Evolutionary conservation across 345 rosid species (phyloP).

Genomic region (Turritis glabra): DNA sequence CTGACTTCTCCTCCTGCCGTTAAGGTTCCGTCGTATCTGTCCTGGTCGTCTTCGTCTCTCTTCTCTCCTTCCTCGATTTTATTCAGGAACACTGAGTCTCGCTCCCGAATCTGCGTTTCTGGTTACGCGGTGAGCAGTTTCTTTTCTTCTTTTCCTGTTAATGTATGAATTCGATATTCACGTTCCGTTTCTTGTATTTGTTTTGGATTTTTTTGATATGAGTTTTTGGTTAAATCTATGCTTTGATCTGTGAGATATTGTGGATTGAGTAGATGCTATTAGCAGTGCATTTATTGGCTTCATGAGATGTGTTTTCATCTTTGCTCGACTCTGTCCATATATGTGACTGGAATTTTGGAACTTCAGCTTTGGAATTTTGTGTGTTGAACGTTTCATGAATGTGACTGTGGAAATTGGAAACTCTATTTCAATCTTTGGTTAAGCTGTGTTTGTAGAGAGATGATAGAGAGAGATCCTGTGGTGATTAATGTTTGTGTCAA

Average conservation of each 20-base stretch:
- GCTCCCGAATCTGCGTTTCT: slow-evolving; percentile 37
- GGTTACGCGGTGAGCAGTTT: slow-evolving; percentile 41
- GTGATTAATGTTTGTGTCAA: background rate
- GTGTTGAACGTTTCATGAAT: background rate
- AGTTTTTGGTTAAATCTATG: background rate
- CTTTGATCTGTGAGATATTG: background rate
- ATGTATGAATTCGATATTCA: background rate
- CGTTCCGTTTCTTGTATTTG: background rate
- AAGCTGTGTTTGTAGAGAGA: background rate
- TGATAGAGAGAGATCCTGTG: background rate
- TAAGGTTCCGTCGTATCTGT: slow-evolving; percentile 37
- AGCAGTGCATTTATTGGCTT: background rate
- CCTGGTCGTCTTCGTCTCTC: slow-evolving; percentile 41
- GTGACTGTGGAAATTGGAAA: background rate
- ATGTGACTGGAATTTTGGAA: background rate
- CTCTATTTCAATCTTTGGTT: background rate
- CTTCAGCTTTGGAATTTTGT: background rate
- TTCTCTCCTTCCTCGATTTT: slow-evolving; percentile 40
- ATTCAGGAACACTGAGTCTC: slow-evolving; percentile 26
- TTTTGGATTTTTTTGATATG: background rate
- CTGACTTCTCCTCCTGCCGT: slow-evolving; percentile 43
- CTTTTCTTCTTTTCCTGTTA: background rate
- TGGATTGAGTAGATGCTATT: slow-evolving; percentile 2
- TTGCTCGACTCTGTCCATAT: background rate
- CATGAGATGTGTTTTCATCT: background rate